Evolutionary conservation across 441 rosid genomes (phyloP).

Genomic region (Brassica balearica): DNA sequence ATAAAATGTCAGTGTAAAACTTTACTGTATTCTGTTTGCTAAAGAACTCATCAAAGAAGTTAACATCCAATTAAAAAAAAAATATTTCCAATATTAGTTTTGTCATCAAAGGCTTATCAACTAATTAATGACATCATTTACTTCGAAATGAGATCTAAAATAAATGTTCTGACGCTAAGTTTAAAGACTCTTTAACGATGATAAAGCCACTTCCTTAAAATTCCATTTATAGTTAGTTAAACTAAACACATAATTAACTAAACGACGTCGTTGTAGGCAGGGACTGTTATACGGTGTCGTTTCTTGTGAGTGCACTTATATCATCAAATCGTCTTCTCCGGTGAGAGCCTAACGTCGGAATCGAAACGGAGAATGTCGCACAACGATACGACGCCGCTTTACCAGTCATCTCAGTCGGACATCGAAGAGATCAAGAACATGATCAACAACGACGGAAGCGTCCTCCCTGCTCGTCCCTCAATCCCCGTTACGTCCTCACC

Average conservation of each 20-base stretch:
- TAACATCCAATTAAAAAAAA: not conserved
- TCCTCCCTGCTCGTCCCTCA: constrained; percentile 76
- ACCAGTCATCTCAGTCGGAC: constrained; percentile 88
- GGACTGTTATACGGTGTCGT: not conserved
- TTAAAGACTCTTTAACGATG: not conserved
- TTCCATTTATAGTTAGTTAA: not conserved
- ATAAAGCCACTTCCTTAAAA: no score
- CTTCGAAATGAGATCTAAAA: not conserved
- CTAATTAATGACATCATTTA: not conserved
- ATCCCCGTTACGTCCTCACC: constrained; percentile 84
- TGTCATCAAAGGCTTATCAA: not conserved
- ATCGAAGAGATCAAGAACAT: constrained; percentile 96
- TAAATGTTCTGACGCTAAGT: not conserved
- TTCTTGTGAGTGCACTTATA: not conserved
- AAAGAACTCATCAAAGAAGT: not conserved
- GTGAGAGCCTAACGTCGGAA: not conserved
- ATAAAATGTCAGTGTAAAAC: not conserved
- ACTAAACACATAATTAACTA: not conserved
- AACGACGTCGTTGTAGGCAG: not conserved
- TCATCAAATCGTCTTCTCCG: not conserved
- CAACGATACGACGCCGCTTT: constrained; percentile 79
- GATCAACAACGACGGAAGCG: constrained; percentile 71
- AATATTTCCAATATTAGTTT: not conserved
- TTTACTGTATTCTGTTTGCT: not conserved
- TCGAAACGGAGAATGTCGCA: constrained; percentile 55